These are phyloP conservation scores for Entomortierella chlamydospora DNA, from an alignment of 192 early-diverging fungal genomes.

Conservation along the genomic window DNA sequence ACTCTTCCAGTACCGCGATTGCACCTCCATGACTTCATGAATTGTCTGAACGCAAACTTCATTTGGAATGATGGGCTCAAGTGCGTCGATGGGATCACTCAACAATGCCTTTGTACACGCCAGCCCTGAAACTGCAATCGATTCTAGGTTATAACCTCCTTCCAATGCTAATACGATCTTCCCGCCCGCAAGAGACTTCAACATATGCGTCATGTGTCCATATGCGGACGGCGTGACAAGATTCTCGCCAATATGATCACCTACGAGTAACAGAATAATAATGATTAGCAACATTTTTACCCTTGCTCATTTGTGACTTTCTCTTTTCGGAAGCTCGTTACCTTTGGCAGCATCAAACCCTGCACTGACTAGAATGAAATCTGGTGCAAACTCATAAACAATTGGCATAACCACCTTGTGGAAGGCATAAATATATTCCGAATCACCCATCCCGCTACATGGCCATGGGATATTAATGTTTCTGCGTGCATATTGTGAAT, in stretches of 20 bases:
- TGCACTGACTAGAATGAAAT: slow-evolving; percentile 86
- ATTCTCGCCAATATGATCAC: slow-evolving; percentile 88
- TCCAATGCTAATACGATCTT: slow-evolving; percentile 86
- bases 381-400: slow-evolving; percentile 83
- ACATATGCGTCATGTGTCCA: slow-evolving; percentile 88
- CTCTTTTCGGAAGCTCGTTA: not conserved
- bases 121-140: slow-evolving; percentile 77
- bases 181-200: slow-evolving; percentile 75
- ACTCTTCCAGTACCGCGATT: slow-evolving; percentile 61
- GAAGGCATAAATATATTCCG: slow-evolving; percentile 92
- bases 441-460: slow-evolving; percentile 76
- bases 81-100: slow-evolving; percentile 62
- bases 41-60: slow-evolving; percentile 60
- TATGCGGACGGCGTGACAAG: slow-evolving; percentile 83
- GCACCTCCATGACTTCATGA: slow-evolving; percentile 58
- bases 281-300: not conserved
- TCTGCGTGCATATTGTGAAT: slow-evolving; percentile 31
- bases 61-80: slow-evolving; percentile 55
- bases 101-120: slow-evolving; percentile 83
- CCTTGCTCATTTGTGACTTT: too few relatives aligned
- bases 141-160: slow-evolving; percentile 89
- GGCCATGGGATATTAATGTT: slow-evolving; percentile 94
- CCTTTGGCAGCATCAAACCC: slow-evolving; percentile 91
- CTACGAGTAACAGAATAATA: slow-evolving; percentile 11
- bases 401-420: slow-evolving; percentile 83